Base-by-base conservation (phyloP, 1,139 yeast species). In the Casaregolazyma suthepensis region DNA sequence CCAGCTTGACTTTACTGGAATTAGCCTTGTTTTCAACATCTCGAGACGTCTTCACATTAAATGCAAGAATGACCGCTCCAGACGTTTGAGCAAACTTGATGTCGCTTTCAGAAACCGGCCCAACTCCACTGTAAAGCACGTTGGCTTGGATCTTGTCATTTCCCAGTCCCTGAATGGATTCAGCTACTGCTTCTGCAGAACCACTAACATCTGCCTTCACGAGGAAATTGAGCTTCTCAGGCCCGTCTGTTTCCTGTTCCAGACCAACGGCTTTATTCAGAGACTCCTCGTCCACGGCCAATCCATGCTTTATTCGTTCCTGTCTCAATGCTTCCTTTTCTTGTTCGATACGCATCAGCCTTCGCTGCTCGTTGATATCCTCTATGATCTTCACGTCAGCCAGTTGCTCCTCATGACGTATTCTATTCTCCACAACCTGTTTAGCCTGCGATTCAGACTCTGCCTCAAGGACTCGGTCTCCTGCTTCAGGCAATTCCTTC, bases 401-500 rank as follows among this genome's bases (percentile, higher is more conserved):
- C 50, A 83, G 76, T 61, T 80, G 80, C 58, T 80, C 81, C 17
- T 71, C 71, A 56, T 89, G 71, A 17, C 80, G 72, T 6, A 75
- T 68, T 60, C 97, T 76, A 63, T 85, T 85, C 9, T 77, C 77
- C 17, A 84, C 76, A 5, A 86, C 96, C 61, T 81, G 82, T 62
- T 88, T 91, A 12, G 96, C 96, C 45, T 75, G 69, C 31, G 79
- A 76, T 66, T 91, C 98, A 60, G 74, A 79, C 55, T 79, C 78
- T 7, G 95, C 96, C 65, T 89, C 86, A 6, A 93, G 68, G 0
- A 87, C 82, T 60, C 81, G 82, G 59, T 90, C 96, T 1, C 99
- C 99, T 19, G 96, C 94, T 51, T 82, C 87, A 0, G 99, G 99
- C 47, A 90, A 72, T 43, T 84, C 93, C 65, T 87, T 90, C 99